Percentiles rank a stretch among this genome's conserved stretches.
Conservation (phyloP, 805 yeast species). For the Tetrapisispora nanseiensis region DNA sequence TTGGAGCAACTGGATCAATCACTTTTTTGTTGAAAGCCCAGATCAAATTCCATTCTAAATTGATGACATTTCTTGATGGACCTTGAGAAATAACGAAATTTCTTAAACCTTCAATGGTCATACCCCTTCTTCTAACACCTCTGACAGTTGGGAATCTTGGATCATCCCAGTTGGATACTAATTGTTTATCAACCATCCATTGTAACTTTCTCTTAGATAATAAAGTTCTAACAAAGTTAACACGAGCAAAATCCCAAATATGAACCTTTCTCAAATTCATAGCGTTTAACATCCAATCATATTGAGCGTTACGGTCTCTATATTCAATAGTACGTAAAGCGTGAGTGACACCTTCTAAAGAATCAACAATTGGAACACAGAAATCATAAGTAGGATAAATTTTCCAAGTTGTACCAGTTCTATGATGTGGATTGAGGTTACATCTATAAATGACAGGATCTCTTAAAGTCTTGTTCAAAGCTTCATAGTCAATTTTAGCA, state of each 20-base stretch:
- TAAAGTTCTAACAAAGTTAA: conserved; percentile 91
- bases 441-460: conserved; percentile 98
- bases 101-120: conserved; percentile 96
- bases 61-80: conserved; percentile 93
- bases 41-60: conserved; percentile 93
- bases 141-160: conserved; percentile 99
- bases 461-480: conserved; percentile 87
- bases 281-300: conserved; percentile 87
- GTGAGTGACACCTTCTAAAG: conserved; percentile 95
- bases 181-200: conserved; percentile 92
- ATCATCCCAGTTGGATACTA: conserved; percentile 94
- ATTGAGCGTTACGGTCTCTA: conserved; percentile 97
- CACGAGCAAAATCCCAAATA: conserved; percentile 97
- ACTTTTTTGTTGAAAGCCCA: conserved; percentile 98
- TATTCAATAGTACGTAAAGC: conserved; percentile 97
- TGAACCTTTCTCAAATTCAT: conserved; percentile 82
- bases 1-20: conserved; percentile 94
- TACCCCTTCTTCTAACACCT: conserved; percentile 99
- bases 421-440: conserved; percentile 94
- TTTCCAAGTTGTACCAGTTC: conserved; percentile 90
- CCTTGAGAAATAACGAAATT: conserved; percentile 93
- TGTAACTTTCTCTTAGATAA: conserved; percentile 95
- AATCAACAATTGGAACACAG: conserved; percentile 95
- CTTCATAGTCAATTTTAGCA: conserved; percentile 90
- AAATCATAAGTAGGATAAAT: conserved; percentile 97